Percentiles rank a stretch among this genome's conserved stretches.
These are phyloP conservation scores for Eimeria acervulina DNA, from an alignment of 169 alveolate genomes.

Conservation along the genomic window DNA sequence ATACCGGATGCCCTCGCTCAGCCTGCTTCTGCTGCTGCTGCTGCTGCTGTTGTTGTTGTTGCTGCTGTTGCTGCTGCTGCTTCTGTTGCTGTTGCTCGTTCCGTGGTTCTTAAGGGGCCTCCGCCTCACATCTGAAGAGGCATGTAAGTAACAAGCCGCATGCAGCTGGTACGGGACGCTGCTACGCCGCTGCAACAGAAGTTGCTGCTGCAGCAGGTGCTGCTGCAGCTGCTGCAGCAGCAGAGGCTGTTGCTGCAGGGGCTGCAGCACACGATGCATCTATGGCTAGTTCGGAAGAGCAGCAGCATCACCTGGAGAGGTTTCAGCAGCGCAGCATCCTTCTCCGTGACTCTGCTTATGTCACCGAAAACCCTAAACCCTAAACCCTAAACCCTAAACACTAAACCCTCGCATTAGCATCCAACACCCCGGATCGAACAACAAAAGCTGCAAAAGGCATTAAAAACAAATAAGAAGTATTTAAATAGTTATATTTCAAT, in stretches of 20 bases:
- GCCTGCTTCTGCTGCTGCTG: no score
- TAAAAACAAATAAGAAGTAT: not conserved
- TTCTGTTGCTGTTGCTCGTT: no score
- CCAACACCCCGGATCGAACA: not conserved
- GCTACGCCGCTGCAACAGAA: not conserved
- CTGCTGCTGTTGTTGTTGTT: no score
- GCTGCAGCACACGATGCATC: not conserved
- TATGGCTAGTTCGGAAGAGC: not conserved
- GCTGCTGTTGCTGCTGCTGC: no score
- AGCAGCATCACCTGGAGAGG: not conserved
- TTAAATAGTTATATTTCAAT: no score
- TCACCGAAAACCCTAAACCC: not conserved
- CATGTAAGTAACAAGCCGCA: not conserved
- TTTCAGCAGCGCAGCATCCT: not conserved
- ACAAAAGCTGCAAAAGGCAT: not conserved
- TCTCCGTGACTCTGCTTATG: no score
- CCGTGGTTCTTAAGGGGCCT: not conserved
- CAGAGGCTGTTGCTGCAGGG: no score
- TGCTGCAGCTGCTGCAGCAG: not conserved
- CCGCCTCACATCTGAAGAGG: not conserved
- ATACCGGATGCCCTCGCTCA: not conserved
- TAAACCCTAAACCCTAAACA: not conserved
- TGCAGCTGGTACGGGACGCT: not conserved
- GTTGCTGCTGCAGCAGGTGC: not conserved
- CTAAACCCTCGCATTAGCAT: not conserved